Evolutionary conservation across 768 basidiomycete genomes (phyloP).

Genomic region (Lanmaoa pseudosensibilis): DNA sequence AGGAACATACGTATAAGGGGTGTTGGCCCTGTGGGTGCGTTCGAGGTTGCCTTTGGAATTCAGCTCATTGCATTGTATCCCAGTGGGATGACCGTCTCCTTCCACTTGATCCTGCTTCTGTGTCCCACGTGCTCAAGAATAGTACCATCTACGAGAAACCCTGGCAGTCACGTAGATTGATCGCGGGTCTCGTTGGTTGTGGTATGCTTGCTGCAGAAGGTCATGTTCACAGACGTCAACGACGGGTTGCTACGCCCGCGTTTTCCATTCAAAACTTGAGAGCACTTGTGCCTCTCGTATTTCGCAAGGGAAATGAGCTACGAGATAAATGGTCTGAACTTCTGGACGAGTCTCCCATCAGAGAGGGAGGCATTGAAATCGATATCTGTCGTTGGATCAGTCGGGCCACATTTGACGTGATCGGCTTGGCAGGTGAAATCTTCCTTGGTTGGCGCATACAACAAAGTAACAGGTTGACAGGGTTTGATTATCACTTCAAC

Average conservation of each 20-base stretch:
- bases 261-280: conserved; percentile 80
- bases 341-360: conserved; percentile 29
- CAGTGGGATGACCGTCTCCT: conserved; percentile 81
- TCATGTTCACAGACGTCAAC: conserved; percentile 73
- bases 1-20: conserved; percentile 70
- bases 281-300: conserved; percentile 68
- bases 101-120: conserved; percentile 75
- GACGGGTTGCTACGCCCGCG: conserved; percentile 73
- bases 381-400: conserved; percentile 83
- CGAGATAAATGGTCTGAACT: conserved; percentile 60
- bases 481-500: conserved; percentile 86
- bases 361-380: conserved; percentile 38
- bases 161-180: conserved; percentile 70
- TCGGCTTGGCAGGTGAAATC: conserved; percentile 78
- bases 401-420: conserved; percentile 86
- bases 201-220: conserved; percentile 84
- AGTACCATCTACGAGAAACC: conserved; percentile 80
- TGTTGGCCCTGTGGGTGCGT: conserved; percentile 59
- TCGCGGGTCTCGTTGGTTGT: conserved; percentile 76
- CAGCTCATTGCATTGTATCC: conserved; percentile 9
- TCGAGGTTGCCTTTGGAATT: neutral
- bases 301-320: conserved; percentile 63
- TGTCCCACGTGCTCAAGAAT: conserved; percentile 74
- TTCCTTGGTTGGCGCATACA: neutral
- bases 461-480: conserved; percentile 37